A percentile compares a stretch with the other conserved stretches of the same genome.
Conservation (phyloP, 1,284 basidiomycete genomes). For the Athelia sp. region DNA sequence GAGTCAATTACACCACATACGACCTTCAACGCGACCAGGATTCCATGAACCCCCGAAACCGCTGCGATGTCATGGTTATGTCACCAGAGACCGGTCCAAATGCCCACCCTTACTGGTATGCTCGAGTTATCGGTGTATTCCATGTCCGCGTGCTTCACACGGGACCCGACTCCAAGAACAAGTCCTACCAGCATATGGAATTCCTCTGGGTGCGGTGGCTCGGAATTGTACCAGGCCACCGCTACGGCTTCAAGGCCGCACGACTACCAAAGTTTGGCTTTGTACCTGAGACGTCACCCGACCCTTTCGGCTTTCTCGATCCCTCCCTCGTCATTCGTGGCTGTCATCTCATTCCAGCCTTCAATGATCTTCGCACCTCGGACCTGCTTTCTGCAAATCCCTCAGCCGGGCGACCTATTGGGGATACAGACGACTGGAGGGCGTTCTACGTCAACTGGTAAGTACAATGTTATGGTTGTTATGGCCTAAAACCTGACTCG, state of each 20-base stretch:
- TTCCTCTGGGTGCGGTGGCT: slow-evolving; percentile 12
- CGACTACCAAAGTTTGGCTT: slow-evolving; percentile 12
- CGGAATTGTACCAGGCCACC: slow-evolving; percentile 2
- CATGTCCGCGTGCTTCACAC: slow-evolving; percentile 21
- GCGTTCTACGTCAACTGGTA: slow-evolving; percentile 15
- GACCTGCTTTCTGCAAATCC: background rate
- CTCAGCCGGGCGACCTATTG: slow-evolving; percentile 2
- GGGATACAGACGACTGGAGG: slow-evolving; percentile 7
- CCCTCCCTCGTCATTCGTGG: slow-evolving; percentile 7
- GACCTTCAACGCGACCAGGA: slow-evolving; percentile 10
- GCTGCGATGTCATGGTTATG: slow-evolving; percentile 13
- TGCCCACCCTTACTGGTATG: slow-evolving; percentile 29
- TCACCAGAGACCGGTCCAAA: slow-evolving; percentile 1
- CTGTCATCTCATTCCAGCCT: slow-evolving; percentile 14
- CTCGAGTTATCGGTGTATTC: slow-evolving; percentile 26
- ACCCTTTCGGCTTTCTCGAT: slow-evolving; percentile 11
- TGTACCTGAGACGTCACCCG: slow-evolving; percentile 1
- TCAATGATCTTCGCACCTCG: slow-evolving; percentile 15
- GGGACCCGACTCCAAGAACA: background rate
- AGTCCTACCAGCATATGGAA: background rate
- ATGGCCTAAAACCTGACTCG: background rate
- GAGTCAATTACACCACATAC: slow-evolving; percentile 13
- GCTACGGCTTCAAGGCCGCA: slow-evolving; percentile 5
- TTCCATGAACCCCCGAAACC: slow-evolving; percentile 10
- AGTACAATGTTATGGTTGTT: slow-evolving; percentile 1